Evolutionary conservation across 2,329 filamentous ascomycete species (phyloP).

Genomic region (Colletotrichum magnum): DNA sequence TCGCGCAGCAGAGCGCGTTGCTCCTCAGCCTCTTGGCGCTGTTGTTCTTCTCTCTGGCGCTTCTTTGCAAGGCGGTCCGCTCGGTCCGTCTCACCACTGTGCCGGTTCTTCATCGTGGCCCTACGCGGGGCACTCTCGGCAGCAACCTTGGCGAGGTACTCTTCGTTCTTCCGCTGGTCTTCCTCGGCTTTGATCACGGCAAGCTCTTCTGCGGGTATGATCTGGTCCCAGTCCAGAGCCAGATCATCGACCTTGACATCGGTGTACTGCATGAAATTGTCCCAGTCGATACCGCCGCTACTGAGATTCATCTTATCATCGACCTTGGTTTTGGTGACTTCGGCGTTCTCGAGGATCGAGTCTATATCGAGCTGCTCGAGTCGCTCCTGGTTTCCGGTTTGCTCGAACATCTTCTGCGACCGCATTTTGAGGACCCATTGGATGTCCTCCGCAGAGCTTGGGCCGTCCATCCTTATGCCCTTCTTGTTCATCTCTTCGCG

Average conservation of each 20-base stretch:
- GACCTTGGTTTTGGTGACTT: conserved; percentile 96
- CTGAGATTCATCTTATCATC: conserved; percentile 92
- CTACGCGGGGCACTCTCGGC: conserved; percentile 88
- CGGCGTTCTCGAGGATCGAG: conserved; percentile 94
- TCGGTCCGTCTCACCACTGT: conserved; percentile 70
- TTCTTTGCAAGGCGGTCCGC: conserved; percentile 77
- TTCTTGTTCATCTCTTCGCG: conserved; percentile 84
- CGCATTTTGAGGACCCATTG: conserved; percentile 96
- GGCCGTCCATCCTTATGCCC: conserved; percentile 80
- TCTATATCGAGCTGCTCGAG: conserved; percentile 98
- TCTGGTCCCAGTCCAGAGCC: conserved; percentile 94
- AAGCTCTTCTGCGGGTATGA: conserved; percentile 94
- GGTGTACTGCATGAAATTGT: conserved; percentile 97
- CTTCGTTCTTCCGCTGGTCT: conserved; percentile 84
- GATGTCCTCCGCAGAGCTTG: conserved; percentile 93
- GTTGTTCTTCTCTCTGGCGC: conserved; percentile 73
- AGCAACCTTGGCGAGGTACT: conserved; percentile 84
- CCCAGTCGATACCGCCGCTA: conserved; percentile 86
- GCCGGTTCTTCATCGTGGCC: conserved; percentile 73
- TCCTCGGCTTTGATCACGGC: conserved; percentile 92
- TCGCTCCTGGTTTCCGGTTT: conserved; percentile 95
- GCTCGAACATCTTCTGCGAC: conserved; percentile 99
- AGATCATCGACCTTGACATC: conserved; percentile 93
- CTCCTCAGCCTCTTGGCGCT: conserved; percentile 83
- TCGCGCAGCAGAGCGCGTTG: conserved; percentile 82